These are phyloP conservation scores for Limnanthes douglasii DNA, from an alignment of 345 rosid genomes.

Conservation along the genomic window DNA sequence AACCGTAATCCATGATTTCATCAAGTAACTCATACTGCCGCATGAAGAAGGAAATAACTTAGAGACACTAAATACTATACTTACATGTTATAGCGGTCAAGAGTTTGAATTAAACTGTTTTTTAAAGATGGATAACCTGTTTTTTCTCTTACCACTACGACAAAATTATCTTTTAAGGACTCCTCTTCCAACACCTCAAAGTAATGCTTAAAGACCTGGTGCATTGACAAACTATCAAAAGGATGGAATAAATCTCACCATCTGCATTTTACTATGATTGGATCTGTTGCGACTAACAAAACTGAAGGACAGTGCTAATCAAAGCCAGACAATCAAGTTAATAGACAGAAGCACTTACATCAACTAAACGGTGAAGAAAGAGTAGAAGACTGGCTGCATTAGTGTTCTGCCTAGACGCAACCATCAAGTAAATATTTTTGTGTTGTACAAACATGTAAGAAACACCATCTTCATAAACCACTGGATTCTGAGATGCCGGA, in stretches of 20 bases:
- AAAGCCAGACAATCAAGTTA: too few relatives aligned
- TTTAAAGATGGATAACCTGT: too few relatives aligned
- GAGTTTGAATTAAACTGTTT: neutral
- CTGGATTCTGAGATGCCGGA: conserved; percentile 97
- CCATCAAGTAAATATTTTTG: conserved; percentile 82
- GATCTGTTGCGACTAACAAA: too few relatives aligned
- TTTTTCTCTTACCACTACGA: conserved; percentile 70
- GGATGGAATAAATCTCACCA: too few relatives aligned
- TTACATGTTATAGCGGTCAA: too few relatives aligned
- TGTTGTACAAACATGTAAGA: conserved; percentile 91
- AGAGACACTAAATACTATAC: too few relatives aligned
- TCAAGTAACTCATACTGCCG: conserved; percentile 78
- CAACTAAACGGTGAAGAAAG: conserved; percentile 86
- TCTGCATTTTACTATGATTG: too few relatives aligned
- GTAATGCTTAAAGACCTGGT: conserved; percentile 91
- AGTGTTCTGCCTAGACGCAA: conserved; percentile 84
- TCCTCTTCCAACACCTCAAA: conserved; percentile 96
- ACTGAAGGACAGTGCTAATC: too few relatives aligned
- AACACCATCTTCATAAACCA: conserved; percentile 85
- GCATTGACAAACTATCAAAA: too few relatives aligned
- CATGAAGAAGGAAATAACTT: too few relatives aligned
- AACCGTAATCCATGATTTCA: conserved; percentile 84
- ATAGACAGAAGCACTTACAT: conserved; percentile 51
- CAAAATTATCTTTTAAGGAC: conserved; percentile 92
- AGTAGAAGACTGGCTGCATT: conserved; percentile 87